Base-by-base conservation (phyloP, 2,329 filamentous ascomycete species). In the Penicillium aurantiogriseum region DNA sequence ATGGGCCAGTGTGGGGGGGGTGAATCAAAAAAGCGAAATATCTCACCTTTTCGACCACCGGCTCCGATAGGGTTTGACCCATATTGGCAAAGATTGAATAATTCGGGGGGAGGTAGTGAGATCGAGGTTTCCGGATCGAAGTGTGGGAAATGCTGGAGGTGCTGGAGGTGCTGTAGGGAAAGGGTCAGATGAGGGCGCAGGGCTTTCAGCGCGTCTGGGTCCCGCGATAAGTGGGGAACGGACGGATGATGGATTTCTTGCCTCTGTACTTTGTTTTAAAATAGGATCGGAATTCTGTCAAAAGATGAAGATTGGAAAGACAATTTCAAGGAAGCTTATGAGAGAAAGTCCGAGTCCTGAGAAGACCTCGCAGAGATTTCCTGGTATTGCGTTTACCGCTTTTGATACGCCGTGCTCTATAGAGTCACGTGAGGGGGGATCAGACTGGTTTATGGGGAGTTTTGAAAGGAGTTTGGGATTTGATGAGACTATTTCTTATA, bases 51-150 rank as follows among this genome's bases (percentile, higher is more conserved):
- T 97, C 94, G 77, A 96, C 90, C 73, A 99, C 92, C 72, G 94
- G 94, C 84, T 99, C 94, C 73, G 93, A 97, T 75, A 99, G 88
- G 79, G 94, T 99, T 84, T 99, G 94, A 85, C 94, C 94, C 94
- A 99, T 99, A 80, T 75, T 83, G 58, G 54, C 60, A 63, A 60
- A 58, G 51, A 58, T 67, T 61, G 63, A 62, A 59, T 61, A 57
- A 59, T 59, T 63, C 52, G 60, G 53, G 53, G 53, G 56, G 60
- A 56, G 51, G 40, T 33, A 33, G 33, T 48, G 57, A 57, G 57
- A 48, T 46, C 52, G 54, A 56, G 42, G 59, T 63, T 62, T 51
- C 27, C 39, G 39, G 31, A 29, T 27, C 29, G 23, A 52, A 52
- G 50, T 52, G 62, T 51, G 56, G 55, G 57, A 63, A 57, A 59